Conservation (phyloP, 164 flowering plant genomes). For the Berberis vulgaris region DNA sequence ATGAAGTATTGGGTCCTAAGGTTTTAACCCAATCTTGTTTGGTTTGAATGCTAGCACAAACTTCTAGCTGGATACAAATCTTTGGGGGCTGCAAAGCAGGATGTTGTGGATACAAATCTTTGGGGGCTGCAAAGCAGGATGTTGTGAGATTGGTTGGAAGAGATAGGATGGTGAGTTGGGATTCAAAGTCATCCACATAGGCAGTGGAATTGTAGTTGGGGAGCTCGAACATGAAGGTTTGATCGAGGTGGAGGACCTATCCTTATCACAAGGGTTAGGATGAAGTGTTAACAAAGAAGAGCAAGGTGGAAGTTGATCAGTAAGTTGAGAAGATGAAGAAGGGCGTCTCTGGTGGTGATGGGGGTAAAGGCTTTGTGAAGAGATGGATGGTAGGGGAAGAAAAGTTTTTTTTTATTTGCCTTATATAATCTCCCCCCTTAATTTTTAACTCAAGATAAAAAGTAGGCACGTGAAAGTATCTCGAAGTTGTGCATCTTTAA, state of each 20-base stretch:
- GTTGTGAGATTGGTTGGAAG: conserved; percentile 28
- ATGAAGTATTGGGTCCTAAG: conserved; percentile 32
- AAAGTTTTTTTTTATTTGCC: too few species aligned
- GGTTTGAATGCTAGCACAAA: conserved; percentile 44
- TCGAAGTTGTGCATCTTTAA: too few species aligned
- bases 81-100: conserved; percentile 12
- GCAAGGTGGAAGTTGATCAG: too few species aligned
- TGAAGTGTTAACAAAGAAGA: conserved; percentile 8
- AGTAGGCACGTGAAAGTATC: too few species aligned
- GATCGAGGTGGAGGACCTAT: conserved; percentile 37
- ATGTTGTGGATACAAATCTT: conserved; percentile 23
- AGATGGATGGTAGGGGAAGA: too few species aligned
- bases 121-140: conserved; percentile 32
- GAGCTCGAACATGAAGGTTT: conserved; percentile 39
- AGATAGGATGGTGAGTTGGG: conserved; percentile 31
- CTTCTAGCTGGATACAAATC: conserved; percentile 30
- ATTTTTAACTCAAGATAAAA: too few species aligned
- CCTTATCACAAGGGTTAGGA: conserved; percentile 37
- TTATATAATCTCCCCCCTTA: too few species aligned
- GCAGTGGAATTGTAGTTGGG: conserved; percentile 32
- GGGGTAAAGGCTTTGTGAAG: too few species aligned
- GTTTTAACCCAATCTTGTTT: conserved; percentile 40
- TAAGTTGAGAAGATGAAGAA: too few species aligned
- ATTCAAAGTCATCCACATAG: conserved; percentile 36
- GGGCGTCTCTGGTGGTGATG: too few species aligned